Evolutionary conservation across 116 monocot genomes (phyloP).

Genomic region (Trichopus zeylanicus): DNA sequence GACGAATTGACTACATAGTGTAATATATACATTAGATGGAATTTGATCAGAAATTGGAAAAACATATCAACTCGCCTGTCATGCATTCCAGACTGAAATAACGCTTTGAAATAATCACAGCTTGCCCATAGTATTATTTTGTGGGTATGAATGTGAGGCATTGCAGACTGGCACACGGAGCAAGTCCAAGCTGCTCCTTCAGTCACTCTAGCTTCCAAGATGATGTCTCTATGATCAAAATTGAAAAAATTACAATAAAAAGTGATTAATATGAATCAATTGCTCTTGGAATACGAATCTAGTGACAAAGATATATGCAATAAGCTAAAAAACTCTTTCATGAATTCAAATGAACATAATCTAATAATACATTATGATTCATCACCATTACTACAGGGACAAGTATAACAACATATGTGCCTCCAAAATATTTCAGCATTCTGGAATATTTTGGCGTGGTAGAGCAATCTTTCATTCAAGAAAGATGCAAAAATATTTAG

Average conservation of each 20-base stretch:
- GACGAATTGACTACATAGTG: neutral
- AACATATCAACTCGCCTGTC: conserved; percentile 44
- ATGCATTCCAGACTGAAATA: conserved; percentile 78
- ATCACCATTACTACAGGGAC: neutral
- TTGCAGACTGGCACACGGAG: conserved; percentile 29
- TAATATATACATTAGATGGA: neutral
- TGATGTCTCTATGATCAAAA: conserved; percentile 46
- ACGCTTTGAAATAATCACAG: conserved; percentile 57
- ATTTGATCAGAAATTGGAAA: neutral
- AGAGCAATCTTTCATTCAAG: too few species aligned
- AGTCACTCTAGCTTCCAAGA: conserved; percentile 46
- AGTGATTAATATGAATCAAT: neutral
- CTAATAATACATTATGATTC: neutral
- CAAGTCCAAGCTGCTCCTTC: conserved; percentile 31
- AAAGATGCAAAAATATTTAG: too few species aligned
- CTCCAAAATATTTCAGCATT: neutral
- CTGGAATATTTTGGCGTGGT: too few species aligned
- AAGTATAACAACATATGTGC: neutral
- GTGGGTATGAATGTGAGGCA: conserved; percentile 67
- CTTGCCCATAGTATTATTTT: conserved; percentile 51
- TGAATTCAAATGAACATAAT: too few species aligned
- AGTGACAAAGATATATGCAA: neutral
- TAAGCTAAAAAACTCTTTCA: neutral
- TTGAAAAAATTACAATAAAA: neutral
- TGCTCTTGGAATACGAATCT: neutral